Evolutionary conservation across 306 rosid genomes (phyloP), one percentile per base, ranked within the genome.

Genomic region (Dryas octopetala): DNA sequence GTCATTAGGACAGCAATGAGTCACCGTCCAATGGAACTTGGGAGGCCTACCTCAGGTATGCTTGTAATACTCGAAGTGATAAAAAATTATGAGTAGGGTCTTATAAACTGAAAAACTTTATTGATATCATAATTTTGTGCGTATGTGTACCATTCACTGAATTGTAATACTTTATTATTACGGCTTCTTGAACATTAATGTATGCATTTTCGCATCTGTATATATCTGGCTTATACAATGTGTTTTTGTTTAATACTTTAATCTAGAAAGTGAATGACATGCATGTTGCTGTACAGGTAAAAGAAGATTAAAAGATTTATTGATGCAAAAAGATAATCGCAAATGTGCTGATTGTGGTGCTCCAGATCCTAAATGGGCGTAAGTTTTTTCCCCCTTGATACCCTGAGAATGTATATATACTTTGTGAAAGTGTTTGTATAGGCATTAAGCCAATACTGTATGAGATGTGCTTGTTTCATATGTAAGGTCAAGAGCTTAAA

Each of bases 281-380:
- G 77, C 68, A 12, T 61, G 53, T 75, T 64, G 26, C 79, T 86
- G 74, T 80, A 68, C 91, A 96, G 99, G 97, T 79, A 92, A 87
- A 86, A 85, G 85, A 74, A 88, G 87, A 82, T 79, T 96, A 81
- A 92, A 71, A 84, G 93, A 90, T 77, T 72, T 96, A 80, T 80
- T 92, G 83, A 77, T 81, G 77, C 92, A 88, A 70, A 82, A 81
- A 11, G 98, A 96, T 81, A 96, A 96, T 78, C 92, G 92, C 74
- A 4, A 62, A 54, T 96, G 99, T 80, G 96, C 99, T 62, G 99
- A 96, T 82, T 96, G 99, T 84, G 87, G 88, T 79, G 93, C 97
- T 72, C 82, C 92, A 15, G 97, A 92, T 84, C 99, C 99, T 70
- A 92, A 90, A 88, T 96, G 99, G 99, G 99, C 99, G 99, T 96